phyloP scores from a whole-genome alignment of 148 eudicot species.

The Fallopia convolvulus region DNA sequence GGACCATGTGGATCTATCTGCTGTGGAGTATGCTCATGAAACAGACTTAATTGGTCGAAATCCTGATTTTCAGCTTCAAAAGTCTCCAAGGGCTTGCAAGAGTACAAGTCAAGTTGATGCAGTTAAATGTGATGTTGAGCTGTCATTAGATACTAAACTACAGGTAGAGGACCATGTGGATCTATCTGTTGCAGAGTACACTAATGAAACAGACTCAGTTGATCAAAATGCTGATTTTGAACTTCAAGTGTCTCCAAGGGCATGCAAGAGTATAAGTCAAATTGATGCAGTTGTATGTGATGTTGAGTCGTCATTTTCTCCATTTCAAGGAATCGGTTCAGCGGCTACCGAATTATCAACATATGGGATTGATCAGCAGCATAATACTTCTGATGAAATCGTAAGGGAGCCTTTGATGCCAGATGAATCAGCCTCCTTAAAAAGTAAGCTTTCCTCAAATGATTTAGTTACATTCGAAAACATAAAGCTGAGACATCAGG shows the following conservation, averaged over 20 bases:
- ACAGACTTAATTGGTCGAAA: slow-evolving; percentile 9
- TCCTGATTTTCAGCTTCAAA: slow-evolving; percentile 17
- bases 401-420: not conserved
- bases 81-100: slow-evolving; percentile 13
- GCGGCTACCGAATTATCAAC: not conserved
- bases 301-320: slow-evolving; percentile 13
- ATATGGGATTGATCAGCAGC: not conserved
- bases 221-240: slow-evolving; percentile 18
- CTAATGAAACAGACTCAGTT: slow-evolving; percentile 8
- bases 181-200: slow-evolving; percentile 13
- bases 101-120: slow-evolving; percentile 14
- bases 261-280: slow-evolving; percentile 16
- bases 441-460: not conserved
- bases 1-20: slow-evolving; percentile 13
- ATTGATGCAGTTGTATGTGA: slow-evolving; percentile 7
- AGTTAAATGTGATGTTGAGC: slow-evolving; percentile 8
- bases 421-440: not conserved
- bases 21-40: slow-evolving; percentile 6
- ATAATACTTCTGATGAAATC: not conserved
- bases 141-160: slow-evolving; percentile 10
- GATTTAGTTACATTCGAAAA: not conserved
- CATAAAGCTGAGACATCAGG: not conserved
- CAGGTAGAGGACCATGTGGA: slow-evolving; percentile 13
- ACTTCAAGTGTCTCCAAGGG: slow-evolving; percentile 16
- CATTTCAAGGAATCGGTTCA: slow-evolving; percentile 12